A percentile compares a stretch with the other conserved stretches of the same genome.
Evolutionary conservation across 108 stramenopile species (phyloP).

Genomic region (Pseudonitzschia delicatissima): DNA sequence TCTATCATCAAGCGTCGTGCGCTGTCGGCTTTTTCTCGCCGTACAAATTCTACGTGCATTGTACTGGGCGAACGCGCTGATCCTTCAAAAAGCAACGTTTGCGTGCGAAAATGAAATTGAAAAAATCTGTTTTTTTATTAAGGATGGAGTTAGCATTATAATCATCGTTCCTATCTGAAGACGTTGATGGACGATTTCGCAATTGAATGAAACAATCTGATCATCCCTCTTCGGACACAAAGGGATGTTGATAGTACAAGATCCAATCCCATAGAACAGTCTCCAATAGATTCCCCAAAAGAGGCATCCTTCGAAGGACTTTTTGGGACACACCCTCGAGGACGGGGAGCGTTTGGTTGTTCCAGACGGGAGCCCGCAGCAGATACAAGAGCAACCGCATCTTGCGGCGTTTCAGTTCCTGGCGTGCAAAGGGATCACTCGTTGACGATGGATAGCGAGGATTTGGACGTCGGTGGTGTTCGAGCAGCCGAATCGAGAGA

Average conservation of each 20-base stretch:
- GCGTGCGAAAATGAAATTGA: no score
- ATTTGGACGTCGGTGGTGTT: background rate
- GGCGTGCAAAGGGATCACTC: slow-evolving; percentile 6
- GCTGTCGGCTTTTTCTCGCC: no score
- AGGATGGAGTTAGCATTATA: no score
- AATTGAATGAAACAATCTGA: background rate
- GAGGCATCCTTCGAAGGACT: slow-evolving; percentile 23
- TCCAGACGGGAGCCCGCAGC: slow-evolving; percentile 41
- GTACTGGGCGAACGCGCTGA: no score
- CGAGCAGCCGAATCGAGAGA: slow-evolving; percentile 28
- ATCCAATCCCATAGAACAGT: slow-evolving; percentile 39
- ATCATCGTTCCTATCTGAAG: no score
- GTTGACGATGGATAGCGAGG: background rate
- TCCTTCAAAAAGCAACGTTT: no score
- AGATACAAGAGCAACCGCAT: slow-evolving; percentile 36
- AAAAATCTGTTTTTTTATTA: no score
- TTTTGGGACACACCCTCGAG: slow-evolving; percentile 1
- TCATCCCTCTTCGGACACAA: slow-evolving; percentile 42
- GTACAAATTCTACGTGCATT: no score
- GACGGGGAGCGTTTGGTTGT: slow-evolving; percentile 17
- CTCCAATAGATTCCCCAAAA: slow-evolving; percentile 31
- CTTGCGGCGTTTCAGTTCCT: slow-evolving; percentile 39
- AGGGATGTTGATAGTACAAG: slow-evolving; percentile 42
- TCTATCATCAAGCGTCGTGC: no score
- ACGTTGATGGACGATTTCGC: no score